These are phyloP conservation scores for Mrakia frigida DNA, from an alignment of 768 basidiomycete genomes.

Conservation along the genomic window DNA sequence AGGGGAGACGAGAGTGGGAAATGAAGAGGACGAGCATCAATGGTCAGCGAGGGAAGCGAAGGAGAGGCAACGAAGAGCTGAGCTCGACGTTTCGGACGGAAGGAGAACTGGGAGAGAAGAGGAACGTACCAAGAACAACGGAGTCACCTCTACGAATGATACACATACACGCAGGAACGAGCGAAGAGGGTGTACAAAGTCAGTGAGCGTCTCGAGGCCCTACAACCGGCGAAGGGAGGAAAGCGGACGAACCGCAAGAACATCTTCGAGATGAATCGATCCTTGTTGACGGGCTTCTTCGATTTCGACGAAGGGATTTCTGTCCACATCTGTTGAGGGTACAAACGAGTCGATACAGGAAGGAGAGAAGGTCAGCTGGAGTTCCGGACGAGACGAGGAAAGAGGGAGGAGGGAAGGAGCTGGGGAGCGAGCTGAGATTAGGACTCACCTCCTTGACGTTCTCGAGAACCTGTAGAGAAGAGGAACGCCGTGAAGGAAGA, in stretches of 20 bases:
- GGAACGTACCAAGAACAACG: conserved; percentile 64
- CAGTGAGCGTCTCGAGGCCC: background rate
- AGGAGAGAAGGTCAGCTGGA: conserved; percentile 17
- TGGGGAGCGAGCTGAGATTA: too few species aligned
- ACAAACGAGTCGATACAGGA: conserved; percentile 1
- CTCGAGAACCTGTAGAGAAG: conserved; percentile 35
- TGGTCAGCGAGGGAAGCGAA: too few species aligned
- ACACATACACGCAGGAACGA: conserved; percentile 28
- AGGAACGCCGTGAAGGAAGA: background rate
- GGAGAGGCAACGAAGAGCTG: too few species aligned
- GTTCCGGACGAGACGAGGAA: background rate
- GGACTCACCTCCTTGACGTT: conserved; percentile 38
- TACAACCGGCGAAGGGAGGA: background rate
- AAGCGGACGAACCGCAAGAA: conserved; percentile 29
- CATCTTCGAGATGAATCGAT: conserved; percentile 70
- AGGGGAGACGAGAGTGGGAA: too few species aligned
- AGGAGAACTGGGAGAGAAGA: background rate
- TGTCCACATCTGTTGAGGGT: conserved; percentile 82
- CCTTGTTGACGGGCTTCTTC: conserved; percentile 98
- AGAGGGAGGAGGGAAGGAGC: background rate
- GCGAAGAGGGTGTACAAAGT: conserved; percentile 1
- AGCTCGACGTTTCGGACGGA: too few species aligned
- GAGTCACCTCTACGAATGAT: conserved; percentile 73
- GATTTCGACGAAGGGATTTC: conserved; percentile 96
- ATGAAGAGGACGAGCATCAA: too few species aligned